Conservation (phyloP, 345 rosid species). For the Nasturtium officinale region DNA sequence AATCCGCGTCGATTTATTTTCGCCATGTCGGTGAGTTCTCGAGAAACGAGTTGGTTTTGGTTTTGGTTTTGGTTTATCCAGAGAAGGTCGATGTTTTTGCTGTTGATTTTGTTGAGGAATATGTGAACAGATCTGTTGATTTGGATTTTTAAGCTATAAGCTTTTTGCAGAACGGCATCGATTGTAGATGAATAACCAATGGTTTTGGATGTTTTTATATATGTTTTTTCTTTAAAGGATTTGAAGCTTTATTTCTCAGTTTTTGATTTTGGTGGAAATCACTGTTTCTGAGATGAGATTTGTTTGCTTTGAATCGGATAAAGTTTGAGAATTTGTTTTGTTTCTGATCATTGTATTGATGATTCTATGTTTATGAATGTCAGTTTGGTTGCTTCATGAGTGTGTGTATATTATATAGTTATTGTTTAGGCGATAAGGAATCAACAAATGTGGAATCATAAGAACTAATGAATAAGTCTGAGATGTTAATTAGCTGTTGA, state of each 20-base stretch:
- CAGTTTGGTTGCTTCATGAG: not conserved
- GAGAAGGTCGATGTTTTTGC: constrained; percentile 2
- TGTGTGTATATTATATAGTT: not conserved
- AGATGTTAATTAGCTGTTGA: constrained; percentile 16
- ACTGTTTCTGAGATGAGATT: constrained; percentile 12
- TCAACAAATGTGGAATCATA: not conserved
- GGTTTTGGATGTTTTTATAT: not conserved
- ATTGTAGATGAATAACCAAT: not conserved
- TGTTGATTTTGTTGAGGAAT: constrained; percentile 11
- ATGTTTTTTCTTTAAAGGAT: not conserved
- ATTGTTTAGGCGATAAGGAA: constrained; percentile 14
- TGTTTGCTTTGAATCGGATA: not conserved
- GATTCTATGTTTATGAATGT: not conserved
- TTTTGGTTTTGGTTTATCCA: not conserved
- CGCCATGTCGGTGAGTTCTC: constrained; percentile 38
- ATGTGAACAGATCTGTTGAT: constrained; percentile 37
- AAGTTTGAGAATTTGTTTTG: not conserved
- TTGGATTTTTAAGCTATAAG: not conserved
- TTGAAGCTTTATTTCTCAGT: not conserved
- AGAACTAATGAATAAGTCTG: not conserved
- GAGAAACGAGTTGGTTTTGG: not conserved
- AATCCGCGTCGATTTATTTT: constrained; percentile 20
- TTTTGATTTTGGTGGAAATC: not conserved
- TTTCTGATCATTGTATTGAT: not conserved
- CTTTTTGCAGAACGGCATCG: constrained; percentile 8